These are phyloP conservation scores for Bothriochloa decipiens DNA, from an alignment of 176 grass and related monocot species.

Conservation along the genomic window DNA sequence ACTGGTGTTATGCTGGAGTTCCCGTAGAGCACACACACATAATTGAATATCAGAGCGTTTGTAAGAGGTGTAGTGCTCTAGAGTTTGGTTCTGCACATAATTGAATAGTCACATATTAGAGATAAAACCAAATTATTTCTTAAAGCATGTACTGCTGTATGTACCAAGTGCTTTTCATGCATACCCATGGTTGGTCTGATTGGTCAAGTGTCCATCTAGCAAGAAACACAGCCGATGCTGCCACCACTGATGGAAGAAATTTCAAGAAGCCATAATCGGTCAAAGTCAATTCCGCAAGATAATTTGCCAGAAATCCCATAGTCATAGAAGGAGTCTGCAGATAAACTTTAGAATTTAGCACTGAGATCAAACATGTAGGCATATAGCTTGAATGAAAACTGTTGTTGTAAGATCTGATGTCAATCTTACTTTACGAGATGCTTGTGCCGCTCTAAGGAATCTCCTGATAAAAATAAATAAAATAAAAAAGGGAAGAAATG, in stretches of 20 bases:
- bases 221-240: slow-evolving; percentile 69
- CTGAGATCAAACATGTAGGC: neutral
- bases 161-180: slow-evolving; percentile 1
- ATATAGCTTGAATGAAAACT: neutral
- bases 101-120: slow-evolving; percentile 4
- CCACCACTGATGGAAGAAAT: slow-evolving; percentile 71
- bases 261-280: slow-evolving; percentile 62
- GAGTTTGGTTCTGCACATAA: slow-evolving; percentile 54
- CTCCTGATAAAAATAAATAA: slow-evolving; percentile 54
- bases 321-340: slow-evolving; percentile 42
- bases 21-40: slow-evolving; percentile 45
- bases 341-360: slow-evolving; percentile 21
- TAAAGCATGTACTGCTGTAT: neutral
- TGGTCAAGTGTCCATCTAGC: slow-evolving; percentile 72
- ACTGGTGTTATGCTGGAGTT: slow-evolving; percentile 67
- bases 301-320: slow-evolving; percentile 68
- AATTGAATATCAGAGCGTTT: slow-evolving; percentile 52
- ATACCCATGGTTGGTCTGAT: slow-evolving; percentile 65
- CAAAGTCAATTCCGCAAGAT: slow-evolving; percentile 72
- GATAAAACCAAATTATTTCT: neutral
- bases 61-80: slow-evolving; percentile 70
- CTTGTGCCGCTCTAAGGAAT: slow-evolving; percentile 71
- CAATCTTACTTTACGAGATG: slow-evolving; percentile 60
- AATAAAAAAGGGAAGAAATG: neutral
- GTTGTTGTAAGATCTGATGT: neutral